phyloP scores from a whole-genome alignment of 2,329 filamentous ascomycete species.

The Bisporella sp. region DNA sequence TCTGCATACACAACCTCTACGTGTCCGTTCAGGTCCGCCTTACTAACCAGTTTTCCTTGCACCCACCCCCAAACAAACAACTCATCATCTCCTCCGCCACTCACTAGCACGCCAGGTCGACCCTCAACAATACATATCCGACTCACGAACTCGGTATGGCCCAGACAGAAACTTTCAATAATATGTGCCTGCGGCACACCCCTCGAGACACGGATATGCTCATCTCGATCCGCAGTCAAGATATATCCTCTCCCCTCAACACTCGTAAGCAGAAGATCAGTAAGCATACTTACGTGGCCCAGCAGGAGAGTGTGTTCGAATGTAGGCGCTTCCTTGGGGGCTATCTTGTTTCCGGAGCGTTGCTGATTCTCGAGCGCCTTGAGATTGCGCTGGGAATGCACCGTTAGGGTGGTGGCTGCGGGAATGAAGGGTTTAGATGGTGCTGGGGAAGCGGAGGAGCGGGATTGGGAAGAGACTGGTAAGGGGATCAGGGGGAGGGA shows the following conservation, averaged over 20 bases:
- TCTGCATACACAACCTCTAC: conserved; percentile 36
- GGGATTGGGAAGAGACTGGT: neutral
- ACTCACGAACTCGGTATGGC: conserved; percentile 79
- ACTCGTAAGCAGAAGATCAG: conserved; percentile 58
- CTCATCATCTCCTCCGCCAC: conserved; percentile 77
- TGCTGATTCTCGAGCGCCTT: conserved; percentile 53
- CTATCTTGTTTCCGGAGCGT: conserved; percentile 31
- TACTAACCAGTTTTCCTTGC: conserved; percentile 39
- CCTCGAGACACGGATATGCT: conserved; percentile 84
- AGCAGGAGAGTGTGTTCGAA: conserved; percentile 77
- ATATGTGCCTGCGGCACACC: conserved; percentile 77
- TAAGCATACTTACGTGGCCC: conserved; percentile 93
- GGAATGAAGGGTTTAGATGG: conserved; percentile 34
- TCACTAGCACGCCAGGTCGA: conserved; percentile 60
- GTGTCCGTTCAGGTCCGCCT: conserved; percentile 42
- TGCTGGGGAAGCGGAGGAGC: conserved; percentile 9
- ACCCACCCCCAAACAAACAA: conserved; percentile 80
- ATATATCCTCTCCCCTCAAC: conserved; percentile 49
- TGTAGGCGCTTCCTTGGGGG: conserved; percentile 29
- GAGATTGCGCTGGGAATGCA: conserved; percentile 58
- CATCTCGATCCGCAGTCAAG: conserved; percentile 62
- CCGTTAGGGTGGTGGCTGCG: conserved; percentile 51
- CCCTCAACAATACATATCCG: conserved; percentile 58
- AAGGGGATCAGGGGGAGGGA: conserved; percentile 61
- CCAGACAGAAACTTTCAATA: conserved; percentile 84